Base-by-base conservation (phyloP, 345 rosid genomes). In the Aurinia saxatilis region DNA sequence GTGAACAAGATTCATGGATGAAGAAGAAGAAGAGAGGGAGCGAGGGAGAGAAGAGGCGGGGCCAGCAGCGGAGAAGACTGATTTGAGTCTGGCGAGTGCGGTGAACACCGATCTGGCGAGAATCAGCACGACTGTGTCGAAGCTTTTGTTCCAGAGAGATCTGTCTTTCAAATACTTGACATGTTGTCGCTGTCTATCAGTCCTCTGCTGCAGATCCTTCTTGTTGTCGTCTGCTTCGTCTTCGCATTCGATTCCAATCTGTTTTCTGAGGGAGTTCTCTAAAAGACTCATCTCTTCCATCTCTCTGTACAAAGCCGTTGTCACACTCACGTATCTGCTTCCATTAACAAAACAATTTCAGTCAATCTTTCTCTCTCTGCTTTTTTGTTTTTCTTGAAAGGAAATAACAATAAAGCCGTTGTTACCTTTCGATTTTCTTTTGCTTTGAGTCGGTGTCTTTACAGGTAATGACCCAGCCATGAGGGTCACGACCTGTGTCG, bases 81-180 rank as follows among this genome's bases (percentile, higher is more conserved):
- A 66, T 73, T 86, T 88, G 66, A 81, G 77, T 70, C 96, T 77
- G 0, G 84, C 89, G 42, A 95, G 71, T 57, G 79, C 58, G 0
- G 98, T 90, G 81, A 95, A 95, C 51, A 77, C 63, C 2, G 83
- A 81, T 68, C 80, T 78, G 0, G 63, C 87, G 10, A 95, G 86
- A 42, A 84, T 73, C n/a, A 74, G 56, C 37, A 81, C 80, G 6
- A 75, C 83, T 0, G 75, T 67, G 64, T 90, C 98, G 63, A 84
- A 95, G 80, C 84, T 84, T 73, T 84, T 82, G 65, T 60, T 80
- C 97, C 99, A 95, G 0, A 90, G 56, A 37, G 99, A 90, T 80
- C 87, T 81, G 17, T 86, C 98, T 75, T 80, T 84, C 0, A 95
- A 44, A 70, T 71, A 77, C 84, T 86, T 95, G 0, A 90, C 87